Percentiles rank a stretch among this genome's conserved stretches.
These are phyloP conservation scores for Phylloporus sp. DNA, from an alignment of 768 basidiomycete genomes.

Conservation along the genomic window DNA sequence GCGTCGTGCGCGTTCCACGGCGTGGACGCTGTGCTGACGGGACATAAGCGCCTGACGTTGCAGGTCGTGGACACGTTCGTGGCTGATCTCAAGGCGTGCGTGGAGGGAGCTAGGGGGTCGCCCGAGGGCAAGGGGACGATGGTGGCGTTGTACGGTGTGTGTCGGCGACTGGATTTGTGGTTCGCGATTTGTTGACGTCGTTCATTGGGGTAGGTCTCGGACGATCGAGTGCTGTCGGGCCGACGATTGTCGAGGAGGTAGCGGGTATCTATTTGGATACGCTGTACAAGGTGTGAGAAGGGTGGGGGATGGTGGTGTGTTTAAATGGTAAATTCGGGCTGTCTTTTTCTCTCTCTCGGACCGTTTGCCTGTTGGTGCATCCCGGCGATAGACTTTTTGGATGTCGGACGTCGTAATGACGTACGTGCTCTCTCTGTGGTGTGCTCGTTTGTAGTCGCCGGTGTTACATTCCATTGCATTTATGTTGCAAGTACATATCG, in stretches of 20 bases:
- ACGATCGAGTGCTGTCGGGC: conserved; percentile 76
- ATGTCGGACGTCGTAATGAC: too few species aligned
- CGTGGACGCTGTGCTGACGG: not conserved
- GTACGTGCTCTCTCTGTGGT: too few species aligned
- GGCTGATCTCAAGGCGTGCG: conserved; percentile 73
- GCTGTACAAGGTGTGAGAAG: conserved; percentile 65
- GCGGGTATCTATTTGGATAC: conserved; percentile 80
- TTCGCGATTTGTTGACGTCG: not conserved
- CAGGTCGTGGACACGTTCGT: conserved; percentile 71
- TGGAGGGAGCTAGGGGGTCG: conserved; percentile 59
- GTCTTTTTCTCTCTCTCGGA: too few species aligned
- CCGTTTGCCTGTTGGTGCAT: too few species aligned
- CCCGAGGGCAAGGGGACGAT: conserved; percentile 77
- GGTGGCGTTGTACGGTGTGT: conserved; percentile 86
- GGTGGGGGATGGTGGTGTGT: too few species aligned
- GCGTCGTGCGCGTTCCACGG: conserved; percentile 22
- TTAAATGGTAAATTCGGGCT: too few species aligned
- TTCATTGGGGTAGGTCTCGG: conserved; percentile 55
- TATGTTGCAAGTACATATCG: too few species aligned
- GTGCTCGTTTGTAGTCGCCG: too few species aligned
- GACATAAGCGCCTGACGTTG: conserved; percentile 74
- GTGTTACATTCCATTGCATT: too few species aligned
- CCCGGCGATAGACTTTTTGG: too few species aligned
- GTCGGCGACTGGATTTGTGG: conserved; percentile 11
- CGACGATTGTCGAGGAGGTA: conserved; percentile 70